phyloP scores from a whole-genome alignment of 768 basidiomycete genomes.

The Neoboletus brunneissimus region DNA sequence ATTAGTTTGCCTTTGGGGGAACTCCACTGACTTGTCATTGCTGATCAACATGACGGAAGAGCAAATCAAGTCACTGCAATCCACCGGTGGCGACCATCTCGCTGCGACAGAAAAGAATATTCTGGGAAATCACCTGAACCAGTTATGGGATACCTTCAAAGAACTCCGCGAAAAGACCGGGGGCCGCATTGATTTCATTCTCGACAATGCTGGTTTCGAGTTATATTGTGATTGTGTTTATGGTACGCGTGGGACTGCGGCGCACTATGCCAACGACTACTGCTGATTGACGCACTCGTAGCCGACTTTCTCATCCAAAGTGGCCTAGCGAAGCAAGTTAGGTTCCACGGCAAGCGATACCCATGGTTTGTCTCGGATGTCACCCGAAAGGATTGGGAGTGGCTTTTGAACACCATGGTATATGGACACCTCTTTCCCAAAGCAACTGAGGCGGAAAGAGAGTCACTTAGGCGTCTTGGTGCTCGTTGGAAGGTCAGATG shows the following conservation, averaged over 20 bases:
- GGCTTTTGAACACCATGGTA: constrained; percentile 85
- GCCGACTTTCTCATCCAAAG: constrained; percentile 94
- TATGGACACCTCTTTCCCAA: constrained; percentile 91
- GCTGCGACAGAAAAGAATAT: constrained; percentile 97
- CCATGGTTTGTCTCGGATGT: constrained; percentile 96
- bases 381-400: constrained; percentile 91
- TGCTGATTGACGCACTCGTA: constrained; percentile 26
- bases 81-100: constrained; percentile 92
- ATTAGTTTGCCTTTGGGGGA: constrained; percentile 94
- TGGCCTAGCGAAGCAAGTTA: constrained; percentile 78
- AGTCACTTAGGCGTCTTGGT: constrained; percentile 77
- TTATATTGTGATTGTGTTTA: constrained; percentile 86
- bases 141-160: constrained; percentile 74
- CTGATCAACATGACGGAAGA: constrained; percentile 98
- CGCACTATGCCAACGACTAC: background rate
- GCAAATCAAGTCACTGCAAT: constrained; percentile 94
- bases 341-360: constrained; percentile 95
- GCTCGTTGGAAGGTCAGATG: constrained; percentile 78
- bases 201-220: constrained; percentile 85
- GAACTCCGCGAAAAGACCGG: constrained; percentile 66
- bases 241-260: constrained; percentile 48
- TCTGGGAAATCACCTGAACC: constrained; percentile 75
- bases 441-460: constrained; percentile 73
- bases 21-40: constrained; percentile 92
- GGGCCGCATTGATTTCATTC: constrained; percentile 75